Conservation (phyloP, 176 grass and related monocot genomes). For the Tillandsia leiboldiana region DNA sequence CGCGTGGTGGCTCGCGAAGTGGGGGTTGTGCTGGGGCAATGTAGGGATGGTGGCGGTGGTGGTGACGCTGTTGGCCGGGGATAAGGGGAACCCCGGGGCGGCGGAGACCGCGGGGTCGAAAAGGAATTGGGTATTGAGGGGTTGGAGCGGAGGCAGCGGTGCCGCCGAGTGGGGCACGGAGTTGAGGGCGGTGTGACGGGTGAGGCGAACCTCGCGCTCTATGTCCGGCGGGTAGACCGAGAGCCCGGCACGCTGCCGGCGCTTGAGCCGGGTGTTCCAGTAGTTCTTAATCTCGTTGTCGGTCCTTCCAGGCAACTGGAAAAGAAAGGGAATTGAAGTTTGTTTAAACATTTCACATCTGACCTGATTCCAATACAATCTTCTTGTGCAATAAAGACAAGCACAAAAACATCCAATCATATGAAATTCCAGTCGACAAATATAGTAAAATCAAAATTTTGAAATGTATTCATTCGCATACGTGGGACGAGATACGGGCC, state of each 20-base stretch:
- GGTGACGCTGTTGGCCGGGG: neutral
- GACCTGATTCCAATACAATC: neutral
- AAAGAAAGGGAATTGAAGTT: neutral
- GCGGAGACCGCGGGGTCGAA: neutral
- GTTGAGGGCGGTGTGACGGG: conserved; percentile 16
- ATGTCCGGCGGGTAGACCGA: conserved; percentile 53
- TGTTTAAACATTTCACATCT: too few relatives aligned
- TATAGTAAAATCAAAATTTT: too few relatives aligned
- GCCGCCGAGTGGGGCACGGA: conserved; percentile 9
- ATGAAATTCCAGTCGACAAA: too few relatives aligned
- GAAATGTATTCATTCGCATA: neutral
- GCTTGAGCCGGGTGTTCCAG: conserved; percentile 78
- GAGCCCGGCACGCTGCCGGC: conserved; percentile 52
- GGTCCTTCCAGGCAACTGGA: conserved; percentile 63
- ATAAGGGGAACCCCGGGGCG: too few relatives aligned
- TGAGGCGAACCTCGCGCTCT: conserved; percentile 29
- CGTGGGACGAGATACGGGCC: conserved; percentile 58
- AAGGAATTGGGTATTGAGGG: conserved; percentile 13
- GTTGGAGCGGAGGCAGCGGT: too few relatives aligned
- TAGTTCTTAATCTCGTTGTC: conserved; percentile 96
- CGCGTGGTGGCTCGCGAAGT: conserved; percentile 23
- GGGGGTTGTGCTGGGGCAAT: conserved; percentile 27
- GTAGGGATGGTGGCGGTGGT: neutral
- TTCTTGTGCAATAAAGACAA: neutral
- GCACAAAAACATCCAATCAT: too few relatives aligned